A percentile compares a stretch with the other conserved stretches of the same genome.
Evolutionary conservation across 495 filamentous ascomycete species (phyloP).

Genomic region (Aspergillus avenaceus): DNA sequence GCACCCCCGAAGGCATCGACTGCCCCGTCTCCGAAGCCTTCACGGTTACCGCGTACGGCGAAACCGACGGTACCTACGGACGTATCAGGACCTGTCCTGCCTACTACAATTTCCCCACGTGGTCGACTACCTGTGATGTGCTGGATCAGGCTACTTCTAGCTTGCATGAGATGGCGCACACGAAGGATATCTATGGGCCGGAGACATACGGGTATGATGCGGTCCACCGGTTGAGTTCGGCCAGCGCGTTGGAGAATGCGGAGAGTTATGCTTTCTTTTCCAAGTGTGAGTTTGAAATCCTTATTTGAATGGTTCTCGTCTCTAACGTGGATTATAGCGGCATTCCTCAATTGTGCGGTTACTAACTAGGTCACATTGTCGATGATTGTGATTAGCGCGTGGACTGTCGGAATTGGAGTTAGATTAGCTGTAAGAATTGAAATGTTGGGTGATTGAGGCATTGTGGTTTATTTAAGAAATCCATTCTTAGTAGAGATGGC

Average conservation of each 20-base stretch:
- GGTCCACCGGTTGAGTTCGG: neutral
- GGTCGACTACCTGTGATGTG: neutral
- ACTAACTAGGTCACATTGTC: neutral
- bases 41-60: constrained; percentile 1
- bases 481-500: too few relatives aligned
- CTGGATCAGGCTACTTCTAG: constrained; percentile 5
- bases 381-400: too few relatives aligned
- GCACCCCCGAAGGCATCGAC: neutral
- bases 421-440: too few relatives aligned
- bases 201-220: constrained; percentile 7
- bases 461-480: too few relatives aligned
- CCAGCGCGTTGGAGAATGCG: constrained; percentile 2
- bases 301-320: too few relatives aligned
- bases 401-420: too few relatives aligned
- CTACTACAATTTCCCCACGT: constrained; percentile 1
- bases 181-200: constrained; percentile 3
- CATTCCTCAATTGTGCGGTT: neutral
- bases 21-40: neutral
- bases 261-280: constrained; percentile 10
- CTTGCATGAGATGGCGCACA: constrained; percentile 9
- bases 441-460: too few relatives aligned
- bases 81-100: constrained; percentile 4
- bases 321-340: neutral
- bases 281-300: constrained; percentile 4
- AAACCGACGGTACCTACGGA: constrained; percentile 1